phyloP scores from a whole-genome alignment of 2,329 filamentous ascomycete species.

The Cladophialophora yegresii region DNA sequence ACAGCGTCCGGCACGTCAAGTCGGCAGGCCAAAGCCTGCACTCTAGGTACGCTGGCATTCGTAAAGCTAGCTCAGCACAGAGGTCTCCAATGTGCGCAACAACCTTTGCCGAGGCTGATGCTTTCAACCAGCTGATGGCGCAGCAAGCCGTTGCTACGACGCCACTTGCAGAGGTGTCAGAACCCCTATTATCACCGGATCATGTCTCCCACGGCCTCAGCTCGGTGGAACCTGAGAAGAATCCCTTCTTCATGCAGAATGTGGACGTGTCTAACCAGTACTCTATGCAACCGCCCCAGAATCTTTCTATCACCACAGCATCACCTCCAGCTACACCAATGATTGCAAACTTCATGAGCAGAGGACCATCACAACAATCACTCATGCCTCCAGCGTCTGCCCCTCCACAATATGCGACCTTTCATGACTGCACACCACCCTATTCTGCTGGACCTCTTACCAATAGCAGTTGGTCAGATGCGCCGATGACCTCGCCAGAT shows the following conservation, averaged over 20 bases:
- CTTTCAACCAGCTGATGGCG: conserved; percentile 39
- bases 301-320: conserved; percentile 37
- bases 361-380: conserved; percentile 36
- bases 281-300: conserved; percentile 22
- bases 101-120: conserved; percentile 49
- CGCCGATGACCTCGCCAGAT: conserved; percentile 47
- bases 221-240: conserved; percentile 35
- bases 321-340: conserved; percentile 51
- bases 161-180: conserved; percentile 22
- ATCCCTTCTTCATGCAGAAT: conserved; percentile 23
- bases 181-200: conserved; percentile 26
- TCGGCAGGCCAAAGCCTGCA: conserved; percentile 49
- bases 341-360: conserved; percentile 41
- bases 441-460: conserved; percentile 45
- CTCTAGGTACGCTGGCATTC: conserved; percentile 49
- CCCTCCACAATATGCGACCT: conserved; percentile 47
- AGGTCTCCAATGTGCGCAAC: conserved; percentile 51
- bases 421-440: conserved; percentile 45
- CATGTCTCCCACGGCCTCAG: conserved; percentile 16
- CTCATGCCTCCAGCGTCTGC: conserved; percentile 47
- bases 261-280: conserved; percentile 22
- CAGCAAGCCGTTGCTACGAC: conserved; percentile 28
- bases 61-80: conserved; percentile 50
- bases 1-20: conserved; percentile 50
- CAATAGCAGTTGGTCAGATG: conserved; percentile 47